Evolutionary conservation across 495 filamentous ascomycete genomes (phyloP), one percentile per base, ranked within the genome.

Genomic region (Bacidia rubella): DNA sequence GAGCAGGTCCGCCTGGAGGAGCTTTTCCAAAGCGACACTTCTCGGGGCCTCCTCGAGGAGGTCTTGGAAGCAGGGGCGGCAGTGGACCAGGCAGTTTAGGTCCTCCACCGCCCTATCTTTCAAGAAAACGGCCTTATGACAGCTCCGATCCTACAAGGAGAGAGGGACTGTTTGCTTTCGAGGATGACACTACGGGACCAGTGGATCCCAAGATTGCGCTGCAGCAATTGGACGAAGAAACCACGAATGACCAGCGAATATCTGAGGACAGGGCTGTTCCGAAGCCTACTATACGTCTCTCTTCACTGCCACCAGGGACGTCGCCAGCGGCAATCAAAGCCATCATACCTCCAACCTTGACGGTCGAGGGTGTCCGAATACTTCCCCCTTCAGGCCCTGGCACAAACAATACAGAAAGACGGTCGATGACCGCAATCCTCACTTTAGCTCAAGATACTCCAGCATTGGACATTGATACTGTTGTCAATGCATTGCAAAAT

Each of bases 201-300:
- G 49, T 65, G 19, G 70, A 68, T 45, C 61, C 71, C 9, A 67
- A 66, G 12, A 61, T 71, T 15, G 75, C 67, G 5, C 77, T 81
- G 58, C 68, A 71, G 47, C 60, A 61, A 3, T 72, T 67, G 5
- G 73, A 77, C 44, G 72, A 79, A 54, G 72, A 76, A 40, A 72
- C 81, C 47, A 65, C 65, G 12, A 54, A 61, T 29, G 62, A 65
- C 11, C 70, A 71, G 53, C 52, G 65, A 43, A 73, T 70, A 50
- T 75, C 79, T 11, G 79, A 80, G 29, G 86, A 92, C 56, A 83
- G 80, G 57, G 81, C 82, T 35, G 79, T 80, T 51, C 80, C 90
- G 15, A 90, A 87, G 62, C 90, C 88, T n/a, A 94, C 89, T 0
- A 62, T 97, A n/a, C 82, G 83, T 35, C 70, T 97, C 23, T 74